phyloP scores from a whole-genome alignment of 2,329 filamentous ascomycete genomes.

The Talaromyces verruculosus region DNA sequence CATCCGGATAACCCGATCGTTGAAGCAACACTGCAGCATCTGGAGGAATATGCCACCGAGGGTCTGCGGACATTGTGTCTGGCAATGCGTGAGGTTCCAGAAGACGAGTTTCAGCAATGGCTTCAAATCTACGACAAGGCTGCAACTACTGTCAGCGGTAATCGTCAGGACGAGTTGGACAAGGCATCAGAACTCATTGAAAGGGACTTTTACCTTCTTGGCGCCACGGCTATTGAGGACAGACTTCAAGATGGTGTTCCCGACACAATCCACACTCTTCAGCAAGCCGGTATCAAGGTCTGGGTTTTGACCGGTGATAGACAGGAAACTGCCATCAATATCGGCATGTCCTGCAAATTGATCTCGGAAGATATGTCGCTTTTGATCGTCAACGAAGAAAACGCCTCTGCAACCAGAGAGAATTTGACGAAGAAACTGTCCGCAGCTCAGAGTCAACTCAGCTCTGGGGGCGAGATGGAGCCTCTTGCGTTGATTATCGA shows the following conservation, averaged over 20 bases:
- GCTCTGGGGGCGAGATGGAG: conserved; percentile 61
- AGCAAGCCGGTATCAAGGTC: conserved; percentile 95
- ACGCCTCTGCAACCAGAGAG: conserved; percentile 72
- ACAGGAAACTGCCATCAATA: conserved; percentile 99
- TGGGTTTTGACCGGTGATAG: conserved; percentile 98
- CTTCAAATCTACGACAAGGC: conserved; percentile 81
- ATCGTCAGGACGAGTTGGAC: conserved; percentile 89
- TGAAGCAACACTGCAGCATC: conserved; percentile 84
- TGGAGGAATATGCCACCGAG: conserved; percentile 98
- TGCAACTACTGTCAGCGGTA: conserved; percentile 85
- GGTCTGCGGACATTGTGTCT: conserved; percentile 92
- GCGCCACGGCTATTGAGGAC: conserved; percentile 96
- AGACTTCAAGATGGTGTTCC: conserved; percentile 94
- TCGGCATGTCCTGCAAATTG: conserved; percentile 98
- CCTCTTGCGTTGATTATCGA: conserved; percentile 91
- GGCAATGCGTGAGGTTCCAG: conserved; percentile 88
- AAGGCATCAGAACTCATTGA: conserved; percentile 97
- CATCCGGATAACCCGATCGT: conserved; percentile 80
- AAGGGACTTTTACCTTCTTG: conserved; percentile 83
- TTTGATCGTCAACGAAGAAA: conserved; percentile 92
- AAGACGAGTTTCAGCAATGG: conserved; percentile 88
- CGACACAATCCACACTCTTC: conserved; percentile 95
- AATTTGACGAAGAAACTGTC: conserved; percentile 93
- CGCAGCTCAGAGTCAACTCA: conserved; percentile 80
- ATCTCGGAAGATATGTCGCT: conserved; percentile 99